These are phyloP conservation scores for Lepidium aucheri DNA, from an alignment of 345 rosid species.

Conservation along the genomic window DNA sequence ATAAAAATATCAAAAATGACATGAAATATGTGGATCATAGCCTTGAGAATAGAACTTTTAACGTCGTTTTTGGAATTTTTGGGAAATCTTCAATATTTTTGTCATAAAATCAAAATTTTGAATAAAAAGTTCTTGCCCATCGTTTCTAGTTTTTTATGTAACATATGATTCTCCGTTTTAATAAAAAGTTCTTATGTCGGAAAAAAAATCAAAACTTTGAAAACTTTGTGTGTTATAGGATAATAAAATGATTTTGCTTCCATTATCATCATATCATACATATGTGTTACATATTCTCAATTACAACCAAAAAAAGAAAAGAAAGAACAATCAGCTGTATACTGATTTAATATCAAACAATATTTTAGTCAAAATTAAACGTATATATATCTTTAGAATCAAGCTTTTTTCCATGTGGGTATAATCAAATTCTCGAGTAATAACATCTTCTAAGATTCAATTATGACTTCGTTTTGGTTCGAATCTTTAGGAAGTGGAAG, in stretches of 20 bases:
- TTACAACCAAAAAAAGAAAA: neutral
- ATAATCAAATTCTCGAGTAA: neutral
- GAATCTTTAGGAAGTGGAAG: constrained; percentile 53
- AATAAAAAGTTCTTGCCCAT: too few relatives aligned
- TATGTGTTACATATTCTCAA: neutral
- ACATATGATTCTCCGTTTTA: too few relatives aligned
- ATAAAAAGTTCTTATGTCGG: too few relatives aligned
- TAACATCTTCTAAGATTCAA: constrained; percentile 12
- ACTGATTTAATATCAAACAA: constrained; percentile 6
- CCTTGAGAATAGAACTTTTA: too few relatives aligned
- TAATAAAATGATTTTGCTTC: constrained; percentile 5
- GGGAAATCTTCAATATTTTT: too few relatives aligned
- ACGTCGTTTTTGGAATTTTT: too few relatives aligned
- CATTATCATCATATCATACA: constrained; percentile 4
- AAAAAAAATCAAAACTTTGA: too few relatives aligned
- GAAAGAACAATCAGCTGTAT: constrained; percentile 10
- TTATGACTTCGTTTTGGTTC: constrained; percentile 7
- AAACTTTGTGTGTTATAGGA: too few relatives aligned
- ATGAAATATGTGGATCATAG: too few relatives aligned
- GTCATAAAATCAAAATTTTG: too few relatives aligned
- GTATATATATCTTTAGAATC: neutral
- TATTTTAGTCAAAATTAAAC: constrained; percentile 16
- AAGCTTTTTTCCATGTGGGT: neutral
- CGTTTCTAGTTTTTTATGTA: too few relatives aligned
- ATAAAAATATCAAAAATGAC: too few relatives aligned